Evolutionary conservation across 331 rosid genomes (phyloP).

Genomic region (Prunus yedoensis): DNA sequence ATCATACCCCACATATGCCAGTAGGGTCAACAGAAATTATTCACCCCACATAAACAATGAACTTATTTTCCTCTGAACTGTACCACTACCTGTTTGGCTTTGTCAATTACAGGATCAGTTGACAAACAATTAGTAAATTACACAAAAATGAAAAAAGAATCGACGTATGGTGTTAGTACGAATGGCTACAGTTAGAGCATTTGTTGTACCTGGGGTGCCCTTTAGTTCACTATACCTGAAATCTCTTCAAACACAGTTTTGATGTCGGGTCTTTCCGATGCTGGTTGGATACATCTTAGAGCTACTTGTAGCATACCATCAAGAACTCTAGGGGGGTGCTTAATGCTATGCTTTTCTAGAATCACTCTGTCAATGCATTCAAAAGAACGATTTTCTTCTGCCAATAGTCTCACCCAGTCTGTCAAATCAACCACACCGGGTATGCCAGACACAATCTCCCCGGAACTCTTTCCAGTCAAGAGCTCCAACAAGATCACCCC

Average conservation of each 20-base stretch:
- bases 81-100: background rate
- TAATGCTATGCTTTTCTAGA: slow-evolving; percentile 31
- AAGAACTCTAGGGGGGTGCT: slow-evolving; percentile 27
- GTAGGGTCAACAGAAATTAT: background rate
- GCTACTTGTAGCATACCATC: slow-evolving; percentile 65
- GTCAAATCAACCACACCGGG: slow-evolving; percentile 56
- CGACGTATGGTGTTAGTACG: slow-evolving; percentile 29
- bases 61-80: background rate
- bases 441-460: slow-evolving; percentile 60
- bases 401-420: slow-evolving; percentile 67
- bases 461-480: slow-evolving; percentile 62
- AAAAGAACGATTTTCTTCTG: slow-evolving; percentile 38
- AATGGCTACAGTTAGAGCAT: slow-evolving; percentile 29
- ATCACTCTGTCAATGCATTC: slow-evolving; percentile 66
- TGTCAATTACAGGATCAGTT: background rate
- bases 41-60: background rate
- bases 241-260: slow-evolving; percentile 63
- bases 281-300: slow-evolving; percentile 68
- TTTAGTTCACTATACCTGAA: slow-evolving; percentile 40
- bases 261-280: slow-evolving; percentile 80
- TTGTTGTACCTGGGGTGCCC: background rate
- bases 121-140: background rate
- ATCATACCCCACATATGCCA: background rate
- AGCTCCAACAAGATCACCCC: slow-evolving; percentile 81
- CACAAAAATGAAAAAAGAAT: background rate